Conservation (phyloP, 2,329 filamentous ascomycete species). For the Rosellinia necatrix region DNA sequence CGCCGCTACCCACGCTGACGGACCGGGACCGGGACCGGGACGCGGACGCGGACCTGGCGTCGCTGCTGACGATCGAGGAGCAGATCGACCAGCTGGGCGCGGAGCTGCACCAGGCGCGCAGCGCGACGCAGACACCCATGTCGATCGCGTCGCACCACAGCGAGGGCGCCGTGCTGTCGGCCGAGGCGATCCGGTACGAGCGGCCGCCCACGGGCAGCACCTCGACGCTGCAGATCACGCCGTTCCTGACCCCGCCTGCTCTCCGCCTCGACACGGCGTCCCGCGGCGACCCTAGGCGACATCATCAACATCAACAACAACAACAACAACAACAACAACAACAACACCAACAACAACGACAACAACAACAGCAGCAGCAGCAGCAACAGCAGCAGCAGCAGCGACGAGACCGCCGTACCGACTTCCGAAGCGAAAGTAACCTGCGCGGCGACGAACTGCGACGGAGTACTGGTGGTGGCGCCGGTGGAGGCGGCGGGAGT, state of each 20-base stretch:
- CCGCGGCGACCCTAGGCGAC: neutral
- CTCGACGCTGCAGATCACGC: slow-evolving; percentile 23
- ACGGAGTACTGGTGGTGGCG: no score
- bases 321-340: slow-evolving; percentile 26
- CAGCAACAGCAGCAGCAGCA: no score
- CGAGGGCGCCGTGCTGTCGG: slow-evolving; percentile 41
- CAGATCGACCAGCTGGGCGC: slow-evolving; percentile 19
- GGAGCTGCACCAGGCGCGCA: slow-evolving; percentile 24
- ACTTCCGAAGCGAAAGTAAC: slow-evolving; percentile 26
- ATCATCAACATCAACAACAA: slow-evolving; percentile 5
- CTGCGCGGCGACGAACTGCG: slow-evolving; percentile 10
- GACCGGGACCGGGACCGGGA: neutral
- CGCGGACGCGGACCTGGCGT: neutral
- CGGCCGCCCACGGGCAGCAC: slow-evolving; percentile 23
- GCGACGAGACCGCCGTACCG: no score
- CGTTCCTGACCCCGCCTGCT: slow-evolving; percentile 20
- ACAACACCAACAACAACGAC: no score
- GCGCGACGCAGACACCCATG: slow-evolving; percentile 21
- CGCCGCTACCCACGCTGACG: no score
- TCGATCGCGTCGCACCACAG: slow-evolving; percentile 42
- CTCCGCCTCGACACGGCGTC: neutral
- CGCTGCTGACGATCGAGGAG: slow-evolving; percentile 16
- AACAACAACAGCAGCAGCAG: no score
- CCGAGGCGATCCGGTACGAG: slow-evolving; percentile 50
- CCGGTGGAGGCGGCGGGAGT: neutral